These are phyloP conservation scores for Daedaleopsis nitida DNA, from an alignment of 768 basidiomycete genomes.

Conservation along the genomic window DNA sequence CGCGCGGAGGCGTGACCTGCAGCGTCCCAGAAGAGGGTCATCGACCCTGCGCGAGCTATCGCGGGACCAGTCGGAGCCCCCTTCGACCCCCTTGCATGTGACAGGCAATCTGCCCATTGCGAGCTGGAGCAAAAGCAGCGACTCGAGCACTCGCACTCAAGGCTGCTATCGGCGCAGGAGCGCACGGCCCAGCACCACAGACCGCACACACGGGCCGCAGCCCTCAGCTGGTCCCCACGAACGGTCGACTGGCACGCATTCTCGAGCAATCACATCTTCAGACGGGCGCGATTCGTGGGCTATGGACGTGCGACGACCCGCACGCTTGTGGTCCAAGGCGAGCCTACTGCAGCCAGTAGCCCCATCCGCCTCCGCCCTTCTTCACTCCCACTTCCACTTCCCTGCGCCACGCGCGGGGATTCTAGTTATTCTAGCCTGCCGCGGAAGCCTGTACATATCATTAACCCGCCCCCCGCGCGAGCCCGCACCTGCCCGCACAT, in stretches of 20 bases:
- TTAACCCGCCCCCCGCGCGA: background rate
- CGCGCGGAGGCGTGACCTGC: slow-evolving; percentile 1
- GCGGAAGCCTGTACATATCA: background rate
- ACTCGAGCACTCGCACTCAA: background rate
- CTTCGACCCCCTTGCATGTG: slow-evolving; percentile 5
- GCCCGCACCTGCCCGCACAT: background rate
- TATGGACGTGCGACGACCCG: too few relatives aligned
- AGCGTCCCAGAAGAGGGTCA: slow-evolving; percentile 4
- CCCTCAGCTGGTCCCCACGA: too few relatives aligned
- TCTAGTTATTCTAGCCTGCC: background rate
- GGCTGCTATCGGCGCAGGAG: background rate
- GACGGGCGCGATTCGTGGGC: too few relatives aligned
- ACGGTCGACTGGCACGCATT: too few relatives aligned
- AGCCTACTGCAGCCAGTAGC: too few relatives aligned
- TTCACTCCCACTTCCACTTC: background rate
- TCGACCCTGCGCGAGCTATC: slow-evolving; percentile 10
- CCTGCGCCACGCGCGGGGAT: background rate
- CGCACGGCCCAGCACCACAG: background rate
- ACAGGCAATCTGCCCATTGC: slow-evolving; percentile 9
- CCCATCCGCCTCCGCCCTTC: too few relatives aligned
- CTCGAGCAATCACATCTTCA: too few relatives aligned
- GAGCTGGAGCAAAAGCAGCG: background rate
- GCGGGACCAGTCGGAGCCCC: slow-evolving; percentile 9
- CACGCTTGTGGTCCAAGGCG: too few relatives aligned
- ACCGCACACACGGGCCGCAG: background rate